Evolutionary conservation across 2,329 filamentous ascomycete genomes (phyloP).

Genomic region (Talaromyces sp.): DNA sequence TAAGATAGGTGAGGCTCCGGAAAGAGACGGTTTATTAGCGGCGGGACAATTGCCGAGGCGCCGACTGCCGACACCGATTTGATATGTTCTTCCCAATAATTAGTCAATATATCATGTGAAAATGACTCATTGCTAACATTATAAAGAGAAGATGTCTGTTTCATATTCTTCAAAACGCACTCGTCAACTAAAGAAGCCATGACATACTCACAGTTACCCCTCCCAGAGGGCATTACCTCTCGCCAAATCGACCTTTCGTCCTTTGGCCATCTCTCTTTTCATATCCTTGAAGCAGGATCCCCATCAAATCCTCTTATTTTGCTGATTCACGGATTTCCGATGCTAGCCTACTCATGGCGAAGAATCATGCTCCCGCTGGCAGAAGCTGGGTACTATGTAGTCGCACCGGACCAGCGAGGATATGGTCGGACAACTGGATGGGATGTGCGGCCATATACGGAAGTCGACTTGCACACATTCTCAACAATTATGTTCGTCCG

Average conservation of each 20-base stretch:
- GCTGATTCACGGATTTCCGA: constrained; percentile 61
- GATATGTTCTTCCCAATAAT: background rate
- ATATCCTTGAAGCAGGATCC: constrained; percentile 53
- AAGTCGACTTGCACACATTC: constrained; percentile 53
- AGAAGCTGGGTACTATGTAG: constrained; percentile 55
- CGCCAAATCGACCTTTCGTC: constrained; percentile 54
- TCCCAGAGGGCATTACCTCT: constrained; percentile 51
- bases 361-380: constrained; percentile 57
- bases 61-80: background rate
- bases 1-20: background rate
- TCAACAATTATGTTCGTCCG: constrained; percentile 55
- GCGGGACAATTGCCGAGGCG: background rate
- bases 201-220: constrained; percentile 23
- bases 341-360: constrained; percentile 64
- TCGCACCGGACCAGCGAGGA: constrained; percentile 62
- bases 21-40: background rate
- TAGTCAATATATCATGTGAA: background rate
- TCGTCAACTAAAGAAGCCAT: constrained; percentile 6
- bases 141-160: background rate
- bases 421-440: constrained; percentile 61
- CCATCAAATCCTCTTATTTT: constrained; percentile 49
- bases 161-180: background rate
- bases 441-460: constrained; percentile 45
- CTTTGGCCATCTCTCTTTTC: constrained; percentile 47
- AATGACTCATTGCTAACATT: background rate